These are phyloP conservation scores for Phylloporus sp. DNA, from an alignment of 768 basidiomycete genomes.

Conservation along the genomic window DNA sequence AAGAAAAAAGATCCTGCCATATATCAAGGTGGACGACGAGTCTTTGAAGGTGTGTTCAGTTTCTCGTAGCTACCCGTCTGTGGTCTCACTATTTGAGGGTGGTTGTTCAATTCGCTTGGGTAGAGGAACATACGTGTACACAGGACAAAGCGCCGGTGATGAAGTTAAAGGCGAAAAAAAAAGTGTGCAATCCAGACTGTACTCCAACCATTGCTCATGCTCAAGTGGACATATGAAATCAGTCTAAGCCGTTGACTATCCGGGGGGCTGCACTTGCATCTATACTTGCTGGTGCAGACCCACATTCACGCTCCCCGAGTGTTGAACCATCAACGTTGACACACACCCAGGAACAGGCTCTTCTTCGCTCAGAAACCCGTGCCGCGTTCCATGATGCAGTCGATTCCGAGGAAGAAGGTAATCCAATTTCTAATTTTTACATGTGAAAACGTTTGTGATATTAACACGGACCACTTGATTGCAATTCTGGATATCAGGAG, in stretches of 20 bases:
- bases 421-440: background rate
- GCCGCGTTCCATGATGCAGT: slow-evolving; percentile 67
- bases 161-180: slow-evolving; percentile 41
- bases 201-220: background rate
- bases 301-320: slow-evolving; percentile 57
- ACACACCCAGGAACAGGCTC: slow-evolving; percentile 73
- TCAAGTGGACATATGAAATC: background rate
- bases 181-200: slow-evolving; percentile 35
- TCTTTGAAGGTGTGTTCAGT: slow-evolving; percentile 71
- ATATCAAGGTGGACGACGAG: slow-evolving; percentile 63
- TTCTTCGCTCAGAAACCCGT: slow-evolving; percentile 77
- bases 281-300: slow-evolving; percentile 44
- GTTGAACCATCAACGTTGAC: slow-evolving; percentile 51
- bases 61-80: background rate
- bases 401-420: slow-evolving; percentile 12
- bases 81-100: background rate
- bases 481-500: slow-evolving; percentile 30
- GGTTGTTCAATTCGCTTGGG: background rate
- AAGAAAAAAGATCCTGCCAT: slow-evolving; percentile 79
- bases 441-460: no score
- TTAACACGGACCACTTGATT: background rate
- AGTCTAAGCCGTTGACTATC: slow-evolving; percentile 73
- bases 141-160: slow-evolving; percentile 23
- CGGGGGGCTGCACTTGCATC: slow-evolving; percentile 70
- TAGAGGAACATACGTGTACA: slow-evolving; percentile 63